phyloP scores from a whole-genome alignment of 768 basidiomycete species.

The Cubamyces lactineus region DNA sequence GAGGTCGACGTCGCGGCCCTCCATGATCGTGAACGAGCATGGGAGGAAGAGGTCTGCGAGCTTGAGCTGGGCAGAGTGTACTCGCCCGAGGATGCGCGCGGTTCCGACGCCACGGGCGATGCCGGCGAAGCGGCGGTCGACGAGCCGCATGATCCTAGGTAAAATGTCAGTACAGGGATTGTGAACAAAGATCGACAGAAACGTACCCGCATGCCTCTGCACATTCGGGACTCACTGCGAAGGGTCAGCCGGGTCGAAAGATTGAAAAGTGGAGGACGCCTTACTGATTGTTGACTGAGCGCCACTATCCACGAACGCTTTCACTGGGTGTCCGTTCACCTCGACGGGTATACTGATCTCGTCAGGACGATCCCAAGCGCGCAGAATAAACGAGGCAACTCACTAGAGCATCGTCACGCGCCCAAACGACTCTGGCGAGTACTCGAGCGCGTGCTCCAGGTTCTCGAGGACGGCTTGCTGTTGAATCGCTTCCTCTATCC shows the following conservation, averaged over 20 bases:
- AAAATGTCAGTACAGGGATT: not conserved
- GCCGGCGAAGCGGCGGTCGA: slow-evolving; percentile 86
- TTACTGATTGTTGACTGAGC: slow-evolving; percentile 96
- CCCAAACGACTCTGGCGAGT: slow-evolving; percentile 91
- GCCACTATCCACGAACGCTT: slow-evolving; percentile 98
- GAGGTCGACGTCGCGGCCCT: slow-evolving; percentile 95
- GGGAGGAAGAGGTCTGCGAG: slow-evolving; percentile 82
- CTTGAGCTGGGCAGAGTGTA: slow-evolving; percentile 93
- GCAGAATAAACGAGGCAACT: slow-evolving; percentile 37
- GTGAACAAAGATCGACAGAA: not conserved
- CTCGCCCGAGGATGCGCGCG: slow-evolving; percentile 89
- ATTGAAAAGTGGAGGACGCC: slow-evolving; percentile 31
- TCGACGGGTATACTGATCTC: slow-evolving; percentile 78
- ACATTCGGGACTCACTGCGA: slow-evolving; percentile 84
- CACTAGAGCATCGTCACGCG: slow-evolving; percentile 97
- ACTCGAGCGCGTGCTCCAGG: slow-evolving; percentile 91
- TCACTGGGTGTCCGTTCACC: slow-evolving; percentile 87
- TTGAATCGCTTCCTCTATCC: slow-evolving; percentile 92
- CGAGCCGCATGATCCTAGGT: slow-evolving; percentile 84
- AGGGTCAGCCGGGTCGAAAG: not conserved
- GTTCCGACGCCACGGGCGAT: slow-evolving; percentile 95
- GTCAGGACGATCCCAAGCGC: not conserved
- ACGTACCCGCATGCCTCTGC: slow-evolving; percentile 89
- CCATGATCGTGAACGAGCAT: slow-evolving; percentile 94
- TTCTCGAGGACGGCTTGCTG: slow-evolving; percentile 92